Base-by-base conservation (phyloP, 2,329 filamentous ascomycete genomes). In the Neofusicoccum kwambonambiense region DNA sequence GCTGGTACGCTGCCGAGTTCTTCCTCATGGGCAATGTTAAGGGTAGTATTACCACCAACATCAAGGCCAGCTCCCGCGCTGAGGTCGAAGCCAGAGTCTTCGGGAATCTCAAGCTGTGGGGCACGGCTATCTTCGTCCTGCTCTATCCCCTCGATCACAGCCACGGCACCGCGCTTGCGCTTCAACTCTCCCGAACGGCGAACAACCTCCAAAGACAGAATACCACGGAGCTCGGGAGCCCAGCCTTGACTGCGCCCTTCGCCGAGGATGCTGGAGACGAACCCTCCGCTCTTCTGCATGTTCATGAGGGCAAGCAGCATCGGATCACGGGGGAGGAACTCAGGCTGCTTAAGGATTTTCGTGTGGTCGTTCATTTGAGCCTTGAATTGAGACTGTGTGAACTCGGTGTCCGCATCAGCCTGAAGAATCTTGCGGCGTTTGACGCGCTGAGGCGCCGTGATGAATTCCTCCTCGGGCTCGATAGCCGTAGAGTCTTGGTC, bases 161-260 rank as follows among this genome's bases (percentile, higher is more conserved):
- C 87, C 27, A 91, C 93, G 71, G 90, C 93, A 73, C 97, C 93
- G 49, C 95, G 89, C 84, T 99, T 99, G 66, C 95, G 87, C 85
- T 98, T 99, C 64, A 94, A 84, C 67, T 96, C 92, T 65, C 88
- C 90, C 47, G 89, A 85, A 65, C 88, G 88, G 67, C 89, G 89
- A 15, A 96, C 85, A 13, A 91, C 85, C 69, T 96, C 92, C 47
- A 97, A 82, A 1, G 93, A 96, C n/a, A 98, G 82, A 71, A 99
- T 87, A n/a, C 90, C 92, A 66, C 92, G 89, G 19, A 99, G 84
- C 78, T 99, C 95, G 0, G 94, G 94, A 3, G 94, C 94, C 93
- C 93, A 97, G 47, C 87, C 87, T 69, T 87, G 85, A 70, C 89
- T 89, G 68, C 91, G 88, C 42, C 89, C 91, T 67, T 93, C 92